Evolutionary conservation across 2,329 filamentous ascomycete genomes (phyloP), one percentile per base, ranked within the genome.

Genomic region (Penicillium hordei): DNA sequence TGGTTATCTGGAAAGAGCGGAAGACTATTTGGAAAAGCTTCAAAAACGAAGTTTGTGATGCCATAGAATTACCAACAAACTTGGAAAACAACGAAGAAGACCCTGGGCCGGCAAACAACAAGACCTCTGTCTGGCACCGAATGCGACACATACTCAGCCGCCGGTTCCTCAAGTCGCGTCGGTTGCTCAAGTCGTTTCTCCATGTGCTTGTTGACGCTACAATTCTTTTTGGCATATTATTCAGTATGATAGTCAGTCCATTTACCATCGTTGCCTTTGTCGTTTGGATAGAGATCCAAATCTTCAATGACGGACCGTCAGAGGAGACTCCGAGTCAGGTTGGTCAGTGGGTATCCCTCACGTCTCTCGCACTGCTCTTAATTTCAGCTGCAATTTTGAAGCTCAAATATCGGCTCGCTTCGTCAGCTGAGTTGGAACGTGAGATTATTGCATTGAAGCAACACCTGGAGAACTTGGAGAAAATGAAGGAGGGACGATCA

Each of bases 271-370:
- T 73, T 8, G 71, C 69, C 0, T 73, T 73, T 46, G 65, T 73
- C 1, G 57, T 60, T 8, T 73, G 70, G 69, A 68, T 70, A n/a
- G 71, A 73, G 49, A 69, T 62, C 51, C 71, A 65, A 54, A 72
- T 73, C 9, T 51, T 62, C 31, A 61, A 68, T 13, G 71, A 73
- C 40, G 69, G 70, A 1, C 65, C 68, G 0, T 60, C 64, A 0
- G 63, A 68, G 33, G 71, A 73, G 50, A 62, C 57, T 38, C 65
- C 68, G 0, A 60, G 65, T 21, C 70, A 73, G 42, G 71, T 73
- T 13, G 71, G 69, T 9, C 71, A 73, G 48, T 73, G 71, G 71
- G 60, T 64, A 2, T 65, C 64, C 17, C 40, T 70, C 7, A 67
- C 68, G 5, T 65, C 68, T 4, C 63, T 73, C 21, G 68, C 55